Base-by-base conservation (phyloP, 2,329 filamentous ascomycete species). In the Penicillium sp. region DNA sequence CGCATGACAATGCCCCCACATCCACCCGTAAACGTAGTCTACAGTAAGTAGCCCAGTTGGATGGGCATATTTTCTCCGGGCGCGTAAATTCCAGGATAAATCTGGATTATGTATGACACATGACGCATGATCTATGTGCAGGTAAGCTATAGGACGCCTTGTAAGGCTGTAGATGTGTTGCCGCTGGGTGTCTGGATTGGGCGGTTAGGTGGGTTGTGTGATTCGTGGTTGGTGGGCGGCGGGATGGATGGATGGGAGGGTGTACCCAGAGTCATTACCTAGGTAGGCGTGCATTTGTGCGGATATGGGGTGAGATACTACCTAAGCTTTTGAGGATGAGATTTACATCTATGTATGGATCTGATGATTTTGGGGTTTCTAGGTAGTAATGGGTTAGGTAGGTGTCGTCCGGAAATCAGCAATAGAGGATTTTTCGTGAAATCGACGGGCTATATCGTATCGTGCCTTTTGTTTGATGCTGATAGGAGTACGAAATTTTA, bases 131-230 rank as follows among this genome's bases (percentile, higher is more conserved):
- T 44, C 1, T 44, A 44, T 44, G 19, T 22, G 19, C 40, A 44
- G 17, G 40, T 44, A 44, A 44, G 40, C 40, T 22, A 9, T 22
- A 17, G 4, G 4, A 22, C 5, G 40, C 19, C 40, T 8, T 15
- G 44, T 47, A 47, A 47, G 44, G 44, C 44, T 47, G 24, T 26
- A 26, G 22, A 15, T 47, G 22, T 3, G 44, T 8, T 26, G 44
- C 6, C 44, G 44, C 44, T 47, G 13, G 0, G 22, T 47, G 22
- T 6, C 7, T 9, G 44, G 22, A 24, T 47, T 47, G 44, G 44
- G 44, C 44, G 44, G 44, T 47, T 47, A 47, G 24, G 44, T 24
- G 44, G 24, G 44, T 6, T 47, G 22, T 47, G 22, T 47, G 44
- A 47, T 47, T 47, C 44, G 44, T 26, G 22, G 17, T 47, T 9